Evolutionary conservation across 2,329 filamentous ascomycete species (phyloP).

Genomic region (Seiridium cupressi): DNA sequence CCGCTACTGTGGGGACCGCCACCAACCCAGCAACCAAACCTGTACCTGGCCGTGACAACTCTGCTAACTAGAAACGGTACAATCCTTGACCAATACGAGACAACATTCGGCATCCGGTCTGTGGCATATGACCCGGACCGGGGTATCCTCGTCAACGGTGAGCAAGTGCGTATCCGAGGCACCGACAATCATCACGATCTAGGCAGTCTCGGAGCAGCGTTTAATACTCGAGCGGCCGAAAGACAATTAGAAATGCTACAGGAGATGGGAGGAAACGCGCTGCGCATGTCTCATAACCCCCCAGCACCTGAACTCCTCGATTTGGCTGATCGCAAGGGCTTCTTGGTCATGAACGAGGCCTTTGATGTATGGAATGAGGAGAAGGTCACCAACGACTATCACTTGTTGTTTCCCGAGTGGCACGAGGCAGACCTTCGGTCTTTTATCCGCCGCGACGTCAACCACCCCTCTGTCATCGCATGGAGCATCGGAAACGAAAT

Average conservation of each 20-base stretch:
- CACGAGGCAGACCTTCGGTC: conserved; percentile 49
- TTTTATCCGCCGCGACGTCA: conserved; percentile 52
- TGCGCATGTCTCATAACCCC: conserved; percentile 53
- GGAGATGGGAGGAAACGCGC: conserved; percentile 48
- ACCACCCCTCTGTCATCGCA: conserved; percentile 50
- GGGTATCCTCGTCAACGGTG: conserved; percentile 45
- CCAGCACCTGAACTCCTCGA: conserved; percentile 49
- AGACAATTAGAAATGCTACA: conserved; percentile 48
- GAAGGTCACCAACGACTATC: conserved; percentile 48
- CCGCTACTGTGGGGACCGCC: conserved; percentile 48
- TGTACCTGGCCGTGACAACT: conserved; percentile 45
- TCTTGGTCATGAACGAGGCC: conserved; percentile 52
- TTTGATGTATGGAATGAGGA: conserved; percentile 49
- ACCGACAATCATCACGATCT: conserved; percentile 51
- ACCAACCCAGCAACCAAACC: conserved; percentile 42
- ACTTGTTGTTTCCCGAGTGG: conserved; percentile 52
- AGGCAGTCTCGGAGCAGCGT: conserved; percentile 48
- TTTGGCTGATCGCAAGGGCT: conserved; percentile 46
- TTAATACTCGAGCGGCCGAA: conserved; percentile 45
- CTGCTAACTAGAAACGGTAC: conserved; percentile 22
- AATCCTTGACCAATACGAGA: conserved; percentile 44
- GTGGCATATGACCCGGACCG: conserved; percentile 36
- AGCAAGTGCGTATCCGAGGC: conserved; percentile 42
- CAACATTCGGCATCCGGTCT: conserved; percentile 47
- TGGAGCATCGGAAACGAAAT: conserved; percentile 58